Evolutionary conservation across 1,284 basidiomycete genomes (phyloP), one percentile per base, ranked within the genome.

Genomic region (Microbotryum lychnidis-dioicae): DNA sequence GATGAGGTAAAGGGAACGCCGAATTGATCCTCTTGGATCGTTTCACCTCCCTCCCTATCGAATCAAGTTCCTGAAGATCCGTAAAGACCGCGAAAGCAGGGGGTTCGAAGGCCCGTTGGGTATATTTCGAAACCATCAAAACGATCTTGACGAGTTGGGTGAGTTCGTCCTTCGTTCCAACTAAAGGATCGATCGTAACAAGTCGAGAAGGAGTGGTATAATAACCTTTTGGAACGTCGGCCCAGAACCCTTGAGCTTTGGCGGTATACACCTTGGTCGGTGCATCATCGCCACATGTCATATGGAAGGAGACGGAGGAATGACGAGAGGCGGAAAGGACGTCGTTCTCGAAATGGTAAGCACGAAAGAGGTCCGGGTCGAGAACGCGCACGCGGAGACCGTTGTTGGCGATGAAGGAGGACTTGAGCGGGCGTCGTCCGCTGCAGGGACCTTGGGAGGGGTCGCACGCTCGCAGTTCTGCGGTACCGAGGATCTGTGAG

Each of bases 171-270:
- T 25, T 31, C 8, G 53, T 23, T 21, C 58, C 63, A 1, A 51
- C 27, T 4, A 65, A 42, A 25, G 54, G 48, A 14, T 63, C 57
- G 33, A 58, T 53, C 10, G 64, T 59, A 12, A 71, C 33, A 0
- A 70, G 54, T 16, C 4, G 25, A 2, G 66, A 63, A 4, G 68
- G 63, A 9, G 18, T 20, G 2, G 54, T 54, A 48, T 71, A 71
- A 55, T 70, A 69, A 2, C 45, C 37, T 31, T 67, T 60, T 18
- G 16, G 37, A 27, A 70, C 60, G 25, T 71, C 67, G 37, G 48
- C 49, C 69, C 69, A 71, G 62, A 64, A 71, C 2, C 70, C 70
- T 56, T 62, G 59, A 1, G 54, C 42, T 21, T 63, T 65, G 0
- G 57, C n/a, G 5, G 66, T 29, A 23, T 50, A 66, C 2, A 57